Evolutionary conservation across 2,329 filamentous ascomycete species (phyloP), one percentile per base, ranked within the genome.

Genomic region (Alternaria triticina): DNA sequence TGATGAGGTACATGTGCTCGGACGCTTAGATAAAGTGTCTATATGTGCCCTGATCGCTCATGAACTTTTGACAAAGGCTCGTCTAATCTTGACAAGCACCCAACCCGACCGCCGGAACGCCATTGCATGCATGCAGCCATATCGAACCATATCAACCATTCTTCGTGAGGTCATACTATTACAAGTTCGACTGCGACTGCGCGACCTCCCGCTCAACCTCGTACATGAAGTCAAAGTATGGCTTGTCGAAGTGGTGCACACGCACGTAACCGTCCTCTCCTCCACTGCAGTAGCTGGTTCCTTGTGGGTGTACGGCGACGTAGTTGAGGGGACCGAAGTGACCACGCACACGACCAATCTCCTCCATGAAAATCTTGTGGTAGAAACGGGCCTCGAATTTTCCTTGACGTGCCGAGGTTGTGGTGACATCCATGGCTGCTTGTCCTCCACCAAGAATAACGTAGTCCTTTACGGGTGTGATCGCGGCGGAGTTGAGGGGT

Each of bases 361-460:
- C 96, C 83, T 99, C 95, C 83, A 97, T 94, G 81, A 99, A 98
- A 81, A 99, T 91, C 88, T 97, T 98, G 90, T 99, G 96, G 87
- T 97, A 99, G 88, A 99, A 99, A 71, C 96, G 90, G 47, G 96
- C 96, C 84, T 99, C 96, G 86, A 99, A 99, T 85, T 98, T 98
- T 84, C 96, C 96, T 86, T 99, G 96, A 71, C 96, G 89, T 54
- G 94, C 90, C 33, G 91, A 91, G 55, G 96, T 98, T 58, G 93
- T 96, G 62, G 96, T 99, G 83, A 99, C 96, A 79, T 98, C 95
- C 93, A 97, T 97, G 79, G 96, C 96, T 70, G 94, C 96, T 85
- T 99, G 96, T 74, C 96, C 96, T 89, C 96, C 96, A 75, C 96
- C 96, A 47, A 99, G 91, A 78, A 99, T 96, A 71, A 99, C 95